Base-by-base conservation (phyloP, 805 yeast species). In the Pichia membranifaciens region DNA sequence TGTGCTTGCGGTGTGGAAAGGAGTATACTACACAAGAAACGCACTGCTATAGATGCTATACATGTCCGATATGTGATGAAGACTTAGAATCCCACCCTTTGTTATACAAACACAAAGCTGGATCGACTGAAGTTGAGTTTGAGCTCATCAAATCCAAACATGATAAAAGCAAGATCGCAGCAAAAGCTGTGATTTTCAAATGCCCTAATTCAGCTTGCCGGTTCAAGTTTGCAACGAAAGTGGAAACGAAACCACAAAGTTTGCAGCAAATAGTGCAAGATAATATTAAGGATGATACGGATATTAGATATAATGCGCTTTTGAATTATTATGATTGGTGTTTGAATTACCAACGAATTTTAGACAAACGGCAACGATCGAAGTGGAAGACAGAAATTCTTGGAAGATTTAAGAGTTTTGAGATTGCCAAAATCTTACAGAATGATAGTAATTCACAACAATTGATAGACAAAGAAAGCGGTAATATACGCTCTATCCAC, bases 201-300 rank as follows among this genome's bases (percentile, higher is more conserved):
- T 76, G 81, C 55, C 50, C 53, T 3, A 54, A 47, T 42, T 69
- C 76, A 51, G 39, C 48, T 2, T 76, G 67, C 59, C 25, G 12
- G 0, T 75, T 65, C 48, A 47, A 53, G 16, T 75, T 65, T 46
- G 46, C 52, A n/a, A 70, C 79, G 1, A 66, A 62, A 1, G 47
- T 66, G 4, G 63, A 74, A 7, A 56, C 59, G 18, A 71, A 65
- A 45, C 79, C 79, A 1, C 70, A 64, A 41, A 62, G 78, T 6
- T 51, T 76, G 36, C 38, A 50, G 5, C 53, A 59, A 2, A 66
- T 69, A 10, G 51, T 69, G 15, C 50, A 44, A 13, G 29, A 49
- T 1, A 55, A 59, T 17, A 45, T 48, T 4, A 48, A 44, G 3
- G 34, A 35, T 36, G 37, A 34, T 7, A 39, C 38, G 2, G 52